Conservation (phyloP, 1,284 basidiomycete genomes). For the Leccinum fuscescens region DNA sequence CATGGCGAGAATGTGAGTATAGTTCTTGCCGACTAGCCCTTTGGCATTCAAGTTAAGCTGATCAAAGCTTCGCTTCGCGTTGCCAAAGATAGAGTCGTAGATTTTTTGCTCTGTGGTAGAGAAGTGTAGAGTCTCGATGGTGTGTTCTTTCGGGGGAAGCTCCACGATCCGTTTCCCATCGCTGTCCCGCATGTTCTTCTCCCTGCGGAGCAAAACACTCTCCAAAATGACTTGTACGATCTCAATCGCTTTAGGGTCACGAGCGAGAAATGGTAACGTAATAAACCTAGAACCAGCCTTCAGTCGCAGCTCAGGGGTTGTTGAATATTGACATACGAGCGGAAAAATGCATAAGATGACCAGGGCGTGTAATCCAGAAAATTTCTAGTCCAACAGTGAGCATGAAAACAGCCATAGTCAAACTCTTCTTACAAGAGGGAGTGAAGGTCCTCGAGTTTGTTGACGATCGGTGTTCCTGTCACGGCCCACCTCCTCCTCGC, state of each 20-base stretch:
- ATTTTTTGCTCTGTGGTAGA: conserved; percentile 75
- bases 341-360: conserved; percentile 87
- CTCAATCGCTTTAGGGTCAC: conserved; percentile 88
- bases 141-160: conserved; percentile 79
- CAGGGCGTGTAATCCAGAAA: conserved; percentile 91
- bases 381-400: conserved; percentile 49
- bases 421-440: conserved; percentile 67
- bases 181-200: conserved; percentile 90
- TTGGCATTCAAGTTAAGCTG: conserved; percentile 59
- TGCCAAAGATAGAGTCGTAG: conserved; percentile 73
- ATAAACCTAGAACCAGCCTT: conserved; percentile 60
- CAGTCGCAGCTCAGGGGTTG: not conserved
- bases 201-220: conserved; percentile 84
- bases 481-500: conserved; percentile 88
- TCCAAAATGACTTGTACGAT: conserved; percentile 93
- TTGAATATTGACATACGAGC: conserved; percentile 52
- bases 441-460: conserved; percentile 90
- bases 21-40: conserved; percentile 80
- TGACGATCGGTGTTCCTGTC: conserved; percentile 95
- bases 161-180: conserved; percentile 90
- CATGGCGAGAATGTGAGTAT: conserved; percentile 89
- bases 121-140: conserved; percentile 73
- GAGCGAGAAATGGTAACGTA: conserved; percentile 83
- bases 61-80: conserved; percentile 73
- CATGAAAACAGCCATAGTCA: conserved; percentile 1